Conservation (phyloP, 768 basidiomycete species). For the Trametes maxima region DNA sequence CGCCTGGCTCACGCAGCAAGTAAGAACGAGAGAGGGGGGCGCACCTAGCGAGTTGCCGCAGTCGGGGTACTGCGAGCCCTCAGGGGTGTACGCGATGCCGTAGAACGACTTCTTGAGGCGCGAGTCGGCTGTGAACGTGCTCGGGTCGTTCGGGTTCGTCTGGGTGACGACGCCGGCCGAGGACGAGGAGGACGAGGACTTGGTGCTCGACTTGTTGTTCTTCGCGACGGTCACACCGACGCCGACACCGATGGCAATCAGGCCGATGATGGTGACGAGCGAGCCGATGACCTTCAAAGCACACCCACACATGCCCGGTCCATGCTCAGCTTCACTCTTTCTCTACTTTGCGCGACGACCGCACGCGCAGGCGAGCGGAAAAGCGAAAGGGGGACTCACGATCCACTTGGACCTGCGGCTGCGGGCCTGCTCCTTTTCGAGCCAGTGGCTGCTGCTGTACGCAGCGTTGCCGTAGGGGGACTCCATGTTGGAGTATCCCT, state of each 20-base stretch:
- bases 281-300: slow-evolving; percentile 53
- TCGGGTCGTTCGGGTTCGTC: slow-evolving; percentile 69
- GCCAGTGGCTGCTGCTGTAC: slow-evolving; percentile 42
- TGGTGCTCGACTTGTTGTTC: slow-evolving; percentile 44
- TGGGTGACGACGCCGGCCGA: slow-evolving; percentile 31
- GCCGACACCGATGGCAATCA: slow-evolving; percentile 60
- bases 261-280: slow-evolving; percentile 45
- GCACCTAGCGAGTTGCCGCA: slow-evolving; percentile 57
- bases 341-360: neutral
- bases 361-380: neutral
- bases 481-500: slow-evolving; percentile 38
- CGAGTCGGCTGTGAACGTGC: slow-evolving; percentile 70
- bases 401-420: slow-evolving; percentile 50
- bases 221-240: slow-evolving; percentile 69
- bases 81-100: slow-evolving; percentile 86
- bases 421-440: slow-evolving; percentile 39
- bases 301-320: too few species aligned
- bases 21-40: slow-evolving; percentile 20
- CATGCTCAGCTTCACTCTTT: neutral
- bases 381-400: slow-evolving; percentile 42
- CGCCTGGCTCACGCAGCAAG: neutral
- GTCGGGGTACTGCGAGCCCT: slow-evolving; percentile 66
- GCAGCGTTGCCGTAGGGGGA: slow-evolving; percentile 27
- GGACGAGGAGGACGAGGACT: slow-evolving; percentile 26
- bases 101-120: slow-evolving; percentile 77